Evolutionary conservation across 371 early-diverging fungal genomes (phyloP), one percentile per base, ranked within the genome.

Genomic region (Zychaea mexicana): DNA sequence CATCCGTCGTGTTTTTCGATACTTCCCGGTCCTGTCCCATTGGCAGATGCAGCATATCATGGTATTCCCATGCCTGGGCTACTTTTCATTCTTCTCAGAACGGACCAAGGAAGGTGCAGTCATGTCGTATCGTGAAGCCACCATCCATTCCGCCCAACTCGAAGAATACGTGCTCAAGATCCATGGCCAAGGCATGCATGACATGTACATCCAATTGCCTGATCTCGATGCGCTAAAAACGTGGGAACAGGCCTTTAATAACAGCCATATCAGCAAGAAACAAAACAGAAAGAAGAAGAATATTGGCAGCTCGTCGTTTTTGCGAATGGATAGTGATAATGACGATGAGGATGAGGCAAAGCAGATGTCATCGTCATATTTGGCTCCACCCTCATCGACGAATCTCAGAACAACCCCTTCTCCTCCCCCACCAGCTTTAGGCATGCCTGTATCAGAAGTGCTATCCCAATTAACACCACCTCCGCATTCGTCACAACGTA

Each of bases 11-110:
- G 82, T 80, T 32, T 72, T 79, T 68, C 83, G 87, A 0, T 86
- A 81, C 53, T 74, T 85, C 30, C 81, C 84, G 2, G 78, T 78
- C 42, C 61, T 86, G 26, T 74, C 87, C 0, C 84, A 75, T 24
- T 86, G 87, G 87, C 70, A 83, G 33, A 86, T 86, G 87, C 72
- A 78, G 38, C 82, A 84, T 19, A 73, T 86, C 32, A 79, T 83
- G 67, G 78, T 85, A 3, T 85, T 82, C 65, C 87, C 87, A 6
- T 66, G 78, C 59, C 61, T 81, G 1, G 78, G 83, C 1, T 86
- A 84, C 64, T 85, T 85, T 64, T 81, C 83, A 5, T 79, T 79
- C 52, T 84, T 84, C 69, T 82, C 82, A 26, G 65, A 83, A 73
- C 24, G 70, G 59, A 64, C 83, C 61, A 73, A 81, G 61, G 69